phyloP scores from a whole-genome alignment of 1,284 basidiomycete genomes.

The Neolentinus lepideus region DNA sequence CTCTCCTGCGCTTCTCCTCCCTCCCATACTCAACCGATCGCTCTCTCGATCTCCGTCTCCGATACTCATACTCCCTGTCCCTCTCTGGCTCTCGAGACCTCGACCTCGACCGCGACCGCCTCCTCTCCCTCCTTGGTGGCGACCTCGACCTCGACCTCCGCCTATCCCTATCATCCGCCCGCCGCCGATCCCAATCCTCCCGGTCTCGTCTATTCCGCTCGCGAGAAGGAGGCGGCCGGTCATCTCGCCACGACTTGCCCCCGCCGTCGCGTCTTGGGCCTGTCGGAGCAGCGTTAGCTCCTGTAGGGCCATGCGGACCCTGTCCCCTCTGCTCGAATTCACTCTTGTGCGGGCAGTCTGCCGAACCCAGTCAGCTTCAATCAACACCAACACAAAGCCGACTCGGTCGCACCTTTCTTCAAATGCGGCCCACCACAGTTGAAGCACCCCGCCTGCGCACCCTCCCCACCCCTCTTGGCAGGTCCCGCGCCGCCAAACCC shows the following conservation, averaged over 20 bases:
- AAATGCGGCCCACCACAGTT: conserved; percentile 86
- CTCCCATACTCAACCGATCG: conserved; percentile 24
- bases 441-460: conserved; percentile 75
- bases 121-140: conserved; percentile 10
- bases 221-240: conserved; percentile 10
- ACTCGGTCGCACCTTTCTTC: conserved; percentile 66
- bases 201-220: conserved; percentile 15
- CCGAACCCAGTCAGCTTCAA: conserved; percentile 5
- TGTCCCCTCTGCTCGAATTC: conserved; percentile 32
- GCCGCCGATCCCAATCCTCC: conserved; percentile 14
- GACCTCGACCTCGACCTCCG: conserved; percentile 29
- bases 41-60: conserved; percentile 35
- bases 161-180: conserved; percentile 14
- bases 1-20: conserved; percentile 27
- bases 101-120: conserved; percentile 3
- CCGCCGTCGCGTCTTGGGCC: conserved; percentile 21
- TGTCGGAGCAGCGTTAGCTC: conserved; percentile 37
- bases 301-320: conserved; percentile 26
- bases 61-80: conserved; percentile 20
- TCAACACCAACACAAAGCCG: conserved; percentile 1
- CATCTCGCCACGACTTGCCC: conserved; percentile 20
- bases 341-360: conserved; percentile 69
- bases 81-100: conserved; percentile 12
- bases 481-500: conserved; percentile 64
- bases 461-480: conserved; percentile 50